These are phyloP conservation scores for Fusarium annulatum DNA, from an alignment of 2,329 filamentous ascomycete species.

Conservation along the genomic window DNA sequence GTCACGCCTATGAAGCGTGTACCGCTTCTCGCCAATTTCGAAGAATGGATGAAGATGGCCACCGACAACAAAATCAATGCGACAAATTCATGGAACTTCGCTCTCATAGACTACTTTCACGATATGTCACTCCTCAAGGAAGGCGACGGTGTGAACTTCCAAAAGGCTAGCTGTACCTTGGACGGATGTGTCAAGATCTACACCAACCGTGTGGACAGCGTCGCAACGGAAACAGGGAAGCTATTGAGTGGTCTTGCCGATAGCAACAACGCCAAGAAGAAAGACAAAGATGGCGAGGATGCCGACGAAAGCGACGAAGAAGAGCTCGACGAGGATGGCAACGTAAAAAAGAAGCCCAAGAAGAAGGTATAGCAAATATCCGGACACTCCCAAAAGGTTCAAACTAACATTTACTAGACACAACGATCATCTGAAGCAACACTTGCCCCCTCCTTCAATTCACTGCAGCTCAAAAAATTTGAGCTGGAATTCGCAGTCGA, in stretches of 20 bases:
- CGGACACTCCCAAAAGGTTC: neutral
- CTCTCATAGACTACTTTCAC: constrained; percentile 99
- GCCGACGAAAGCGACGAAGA: constrained; percentile 76
- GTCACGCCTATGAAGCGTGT: constrained; percentile 97
- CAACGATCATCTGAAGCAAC: constrained; percentile 92
- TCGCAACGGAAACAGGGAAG: constrained; percentile 96
- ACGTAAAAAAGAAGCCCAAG: constrained; percentile 71
- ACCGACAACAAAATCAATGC: constrained; percentile 99
- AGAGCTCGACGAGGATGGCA: constrained; percentile 71
- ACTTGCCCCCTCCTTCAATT: constrained; percentile 85
- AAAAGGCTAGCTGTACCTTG: constrained; percentile 96
- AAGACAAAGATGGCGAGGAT: constrained; percentile 71
- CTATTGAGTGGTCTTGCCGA: constrained; percentile 93
- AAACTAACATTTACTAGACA: constrained; percentile 53
- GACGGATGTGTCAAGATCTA: constrained; percentile 99
- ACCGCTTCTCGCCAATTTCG: constrained; percentile 95
- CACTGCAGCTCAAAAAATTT: constrained; percentile 95
- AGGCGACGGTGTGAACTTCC: constrained; percentile 97
- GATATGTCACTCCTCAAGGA: constrained; percentile 98
- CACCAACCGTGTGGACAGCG: constrained; percentile 96
- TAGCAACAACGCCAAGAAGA: constrained; percentile 81
- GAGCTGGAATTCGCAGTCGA: constrained; percentile 97
- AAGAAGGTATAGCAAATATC: constrained; percentile 71
- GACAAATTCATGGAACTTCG: constrained; percentile 98
- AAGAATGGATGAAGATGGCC: constrained; percentile 99